These are phyloP conservation scores for Cyclotella choctawhatcheeana DNA, from an alignment of 108 stramenopile species.

Conservation along the genomic window DNA sequence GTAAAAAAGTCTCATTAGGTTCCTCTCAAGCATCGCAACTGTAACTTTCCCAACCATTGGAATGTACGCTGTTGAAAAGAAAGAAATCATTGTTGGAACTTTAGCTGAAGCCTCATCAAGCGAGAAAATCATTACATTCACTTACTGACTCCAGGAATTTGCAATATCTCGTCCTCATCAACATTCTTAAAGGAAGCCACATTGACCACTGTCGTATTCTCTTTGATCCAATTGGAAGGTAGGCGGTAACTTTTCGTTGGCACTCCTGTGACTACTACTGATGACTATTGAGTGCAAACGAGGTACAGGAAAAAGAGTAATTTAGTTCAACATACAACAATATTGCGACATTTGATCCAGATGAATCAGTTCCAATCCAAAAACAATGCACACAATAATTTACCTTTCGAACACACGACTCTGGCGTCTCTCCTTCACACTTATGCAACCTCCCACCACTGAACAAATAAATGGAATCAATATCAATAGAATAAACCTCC, in stretches of 20 bases:
- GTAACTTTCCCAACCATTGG: slow-evolving; percentile 94
- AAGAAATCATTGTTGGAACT: background rate
- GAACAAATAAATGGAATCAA: slow-evolving; percentile 91
- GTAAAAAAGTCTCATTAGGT: slow-evolving; percentile 91
- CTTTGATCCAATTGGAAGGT: slow-evolving; percentile 91
- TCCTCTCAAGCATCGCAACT: slow-evolving; percentile 94
- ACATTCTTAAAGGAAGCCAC: slow-evolving; percentile 97
- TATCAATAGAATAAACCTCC: slow-evolving; percentile 93
- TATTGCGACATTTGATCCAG: too few species aligned
- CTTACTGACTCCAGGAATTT: slow-evolving; percentile 80
- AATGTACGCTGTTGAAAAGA: slow-evolving; percentile 59
- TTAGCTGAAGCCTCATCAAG: too few species aligned
- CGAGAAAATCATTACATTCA: too few species aligned
- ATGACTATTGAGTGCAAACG: slow-evolving; percentile 53
- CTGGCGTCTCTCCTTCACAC: slow-evolving; percentile 72
- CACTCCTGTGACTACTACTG: slow-evolving; percentile 93
- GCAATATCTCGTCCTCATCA: slow-evolving; percentile 87
- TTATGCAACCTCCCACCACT: slow-evolving; percentile 67
- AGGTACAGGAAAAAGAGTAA: background rate
- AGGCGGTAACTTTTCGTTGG: slow-evolving; percentile 92
- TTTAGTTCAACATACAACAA: too few species aligned
- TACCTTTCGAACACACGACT: slow-evolving; percentile 88
- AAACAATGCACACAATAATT: too few species aligned
- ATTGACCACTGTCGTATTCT: slow-evolving; percentile 93
- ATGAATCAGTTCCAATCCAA: too few species aligned